phyloP scores from a whole-genome alignment of 306 rosid genomes.

The Acacia confusa region DNA sequence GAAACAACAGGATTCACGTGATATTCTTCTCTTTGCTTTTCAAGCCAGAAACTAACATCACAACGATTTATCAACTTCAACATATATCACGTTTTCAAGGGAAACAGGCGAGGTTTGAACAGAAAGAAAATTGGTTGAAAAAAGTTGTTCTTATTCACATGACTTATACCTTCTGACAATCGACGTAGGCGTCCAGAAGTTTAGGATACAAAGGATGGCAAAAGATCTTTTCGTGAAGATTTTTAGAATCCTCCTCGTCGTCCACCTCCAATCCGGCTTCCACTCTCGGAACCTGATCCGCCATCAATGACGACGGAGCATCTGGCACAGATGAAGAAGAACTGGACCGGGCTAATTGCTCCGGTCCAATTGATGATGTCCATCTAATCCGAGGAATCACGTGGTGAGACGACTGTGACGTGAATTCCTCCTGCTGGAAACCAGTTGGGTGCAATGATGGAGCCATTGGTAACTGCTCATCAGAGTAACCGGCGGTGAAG shows the following conservation, averaged over 20 bases:
- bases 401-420: neutral
- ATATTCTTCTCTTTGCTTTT: neutral
- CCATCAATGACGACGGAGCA: constrained; percentile 32
- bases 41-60: neutral
- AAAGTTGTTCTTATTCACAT: neutral
- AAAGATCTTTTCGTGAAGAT: constrained; percentile 52
- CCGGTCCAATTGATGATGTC: constrained; percentile 33
- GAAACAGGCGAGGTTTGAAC: constrained; percentile 9
- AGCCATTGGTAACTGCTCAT: constrained; percentile 32
- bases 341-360: neutral
- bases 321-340: constrained; percentile 40
- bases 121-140: neutral
- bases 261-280: constrained; percentile 8
- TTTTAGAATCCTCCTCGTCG: constrained; percentile 42
- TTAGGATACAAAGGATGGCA: constrained; percentile 78
- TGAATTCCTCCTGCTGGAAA: neutral
- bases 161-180: constrained; percentile 68
- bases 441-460: constrained; percentile 14
- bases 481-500: constrained; percentile 20
- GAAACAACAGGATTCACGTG: neutral
- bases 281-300: constrained; percentile 23
- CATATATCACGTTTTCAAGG: constrained; percentile 13
- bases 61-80: neutral
- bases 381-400: constrained; percentile 2
- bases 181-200: constrained; percentile 64